phyloP scores from a whole-genome alignment of 164 flowering plant species.

The Vitis cinerea region DNA sequence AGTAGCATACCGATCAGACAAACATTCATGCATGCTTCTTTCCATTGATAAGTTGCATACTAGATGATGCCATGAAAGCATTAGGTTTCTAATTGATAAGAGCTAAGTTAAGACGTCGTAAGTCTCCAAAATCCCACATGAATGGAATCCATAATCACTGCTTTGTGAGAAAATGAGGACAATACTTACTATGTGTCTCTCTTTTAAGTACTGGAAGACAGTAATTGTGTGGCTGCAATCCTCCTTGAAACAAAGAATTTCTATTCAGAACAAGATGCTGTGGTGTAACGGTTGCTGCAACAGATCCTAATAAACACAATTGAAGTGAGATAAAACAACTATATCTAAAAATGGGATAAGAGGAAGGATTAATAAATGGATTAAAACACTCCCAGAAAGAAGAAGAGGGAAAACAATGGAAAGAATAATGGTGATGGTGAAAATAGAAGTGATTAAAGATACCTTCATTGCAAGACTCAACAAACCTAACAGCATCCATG shows the following conservation, averaged over 20 bases:
- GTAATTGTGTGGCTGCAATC: conserved; percentile 89
- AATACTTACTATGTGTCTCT: conserved; percentile 82
- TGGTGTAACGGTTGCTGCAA: conserved; percentile 98
- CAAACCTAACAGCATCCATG: conserved; percentile 79
- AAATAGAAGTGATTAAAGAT: not conserved
- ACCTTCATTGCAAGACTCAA: conserved; percentile 88
- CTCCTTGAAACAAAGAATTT: conserved; percentile 91
- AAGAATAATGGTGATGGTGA: not conserved
- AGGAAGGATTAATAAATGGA: not conserved
- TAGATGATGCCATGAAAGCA: too few species aligned
- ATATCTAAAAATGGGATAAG: not conserved
- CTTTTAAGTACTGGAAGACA: conserved; percentile 98
- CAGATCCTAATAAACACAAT: conserved; percentile 45
- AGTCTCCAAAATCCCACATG: too few species aligned
- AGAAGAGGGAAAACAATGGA: not conserved
- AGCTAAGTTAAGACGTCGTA: too few species aligned
- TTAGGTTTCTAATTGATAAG: too few species aligned
- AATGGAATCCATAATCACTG: not conserved
- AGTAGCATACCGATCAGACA: too few species aligned
- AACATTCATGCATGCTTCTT: too few species aligned
- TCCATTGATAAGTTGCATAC: too few species aligned
- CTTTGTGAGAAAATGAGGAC: not conserved
- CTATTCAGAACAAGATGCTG: conserved; percentile 95
- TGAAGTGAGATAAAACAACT: not conserved
- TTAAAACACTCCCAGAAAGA: not conserved